Evolutionary conservation across 2,329 filamentous ascomycete species (phyloP), one percentile per base, ranked within the genome.

Genomic region (Reticulascus tulasneorum): DNA sequence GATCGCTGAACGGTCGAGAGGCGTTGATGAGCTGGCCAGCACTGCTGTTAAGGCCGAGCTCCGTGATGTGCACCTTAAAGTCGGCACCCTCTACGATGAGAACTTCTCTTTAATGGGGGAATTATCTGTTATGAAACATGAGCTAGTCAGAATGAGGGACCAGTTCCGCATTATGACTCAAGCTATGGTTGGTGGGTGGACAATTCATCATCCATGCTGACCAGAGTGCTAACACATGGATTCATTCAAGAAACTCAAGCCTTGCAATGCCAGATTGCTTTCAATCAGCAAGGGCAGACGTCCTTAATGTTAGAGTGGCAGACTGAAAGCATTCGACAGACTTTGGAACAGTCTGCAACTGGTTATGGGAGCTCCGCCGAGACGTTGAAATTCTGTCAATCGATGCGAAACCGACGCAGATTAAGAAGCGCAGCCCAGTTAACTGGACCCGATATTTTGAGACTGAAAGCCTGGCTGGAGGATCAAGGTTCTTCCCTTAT

Each of bases 401-500:
- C 30, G 4, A 35, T 38, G 30, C 6, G 36, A 5, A 35, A 29
- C 2, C 30, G 31, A 2, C 30, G 30, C 1, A 16, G 31, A 9
- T 21, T 23, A 3, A 38, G 6, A 28, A 22, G 17, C 0, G 22
- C 13, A 1, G 26, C 36, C 1, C 31, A 38, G 1, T 4, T 38
- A 0, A 21, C 32, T 2, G 4, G 4, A 4, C 2, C 13, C 3
- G 36, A 9, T 2, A 0, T 38, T 4, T 8, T 3, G 1, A 35
- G 9, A 9, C 36, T 38, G 0, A 29, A 25, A 10, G 1, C n/a
- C 11, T 35, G 36, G 31, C 7, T 10, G 0, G 13, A 17, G 2
- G 2, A 31, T 1, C 21, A 24, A 2, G 16, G 2, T 7, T 35
- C 36, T 0, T 25, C 32, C 1, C 12, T 38, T 1, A 4, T 38